These are phyloP conservation scores for Coemansia sp. DNA, from an alignment of 192 early-diverging fungal species.

Conservation along the genomic window DNA sequence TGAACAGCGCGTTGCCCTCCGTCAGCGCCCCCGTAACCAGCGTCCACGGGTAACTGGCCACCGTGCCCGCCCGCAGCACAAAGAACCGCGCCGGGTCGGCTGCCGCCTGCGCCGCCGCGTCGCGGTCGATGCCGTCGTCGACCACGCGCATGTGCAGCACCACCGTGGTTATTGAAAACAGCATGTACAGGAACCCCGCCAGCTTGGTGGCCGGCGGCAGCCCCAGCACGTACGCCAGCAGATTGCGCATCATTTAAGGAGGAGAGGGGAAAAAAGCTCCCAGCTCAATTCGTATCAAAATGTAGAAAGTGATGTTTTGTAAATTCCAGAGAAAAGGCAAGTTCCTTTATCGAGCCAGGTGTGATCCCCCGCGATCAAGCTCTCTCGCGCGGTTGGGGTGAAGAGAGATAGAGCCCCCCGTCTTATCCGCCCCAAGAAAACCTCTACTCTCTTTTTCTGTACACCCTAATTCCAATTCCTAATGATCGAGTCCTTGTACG, in stretches of 20 bases:
- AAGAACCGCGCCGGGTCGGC: conserved; percentile 34
- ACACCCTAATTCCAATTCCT: neutral
- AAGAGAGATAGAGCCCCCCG: neutral
- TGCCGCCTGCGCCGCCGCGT: conserved; percentile 6
- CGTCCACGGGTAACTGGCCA: conserved; percentile 44
- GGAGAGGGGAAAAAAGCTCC: neutral
- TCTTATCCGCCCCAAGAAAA: neutral
- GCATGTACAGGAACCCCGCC: conserved; percentile 2
- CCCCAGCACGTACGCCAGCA: conserved; percentile 17
- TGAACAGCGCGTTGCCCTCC: conserved; percentile 29
- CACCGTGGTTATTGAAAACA: conserved; percentile 19
- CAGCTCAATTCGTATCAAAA: too few species aligned
- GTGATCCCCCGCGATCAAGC: too few species aligned
- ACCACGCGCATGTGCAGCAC: conserved; percentile 7
- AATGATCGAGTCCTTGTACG: conserved; percentile 54
- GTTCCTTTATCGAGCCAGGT: too few species aligned
- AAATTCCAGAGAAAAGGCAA: too few species aligned
- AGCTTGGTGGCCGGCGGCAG: conserved; percentile 41
- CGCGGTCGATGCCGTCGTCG: neutral
- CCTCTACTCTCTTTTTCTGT: neutral
- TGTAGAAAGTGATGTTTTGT: too few species aligned
- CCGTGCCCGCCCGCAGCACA: conserved; percentile 33
- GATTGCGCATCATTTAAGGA: conserved; percentile 15
- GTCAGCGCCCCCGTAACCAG: conserved; percentile 30
- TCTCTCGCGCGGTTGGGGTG: neutral